Evolutionary conservation across 306 rosid species (phyloP), one percentile per base, ranked within the genome.

Genomic region (Quercus wislizeni): DNA sequence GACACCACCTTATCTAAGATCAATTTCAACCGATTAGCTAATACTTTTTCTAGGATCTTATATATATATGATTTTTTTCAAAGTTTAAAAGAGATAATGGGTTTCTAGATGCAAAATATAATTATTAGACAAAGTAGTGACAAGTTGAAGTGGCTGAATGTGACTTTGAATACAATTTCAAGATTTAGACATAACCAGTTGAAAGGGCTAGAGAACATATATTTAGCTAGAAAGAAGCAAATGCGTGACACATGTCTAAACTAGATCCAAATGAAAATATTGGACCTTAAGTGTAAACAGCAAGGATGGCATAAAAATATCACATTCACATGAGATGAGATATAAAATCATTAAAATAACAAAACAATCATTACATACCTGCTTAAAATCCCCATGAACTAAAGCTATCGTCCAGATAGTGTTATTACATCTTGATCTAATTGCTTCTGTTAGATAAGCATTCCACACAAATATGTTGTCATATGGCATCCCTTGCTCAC

Each of bases 401-500:
- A 95, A 86, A 63, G 99, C 93, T 82, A 95, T 90, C 18, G 99
- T 95, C 99, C 99, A 95, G 74, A 86, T 89, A 77, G 92, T 87
- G 82, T 95, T 92, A 84, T 86, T 83, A 88, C 99, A 95, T 80
- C 97, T 92, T 57, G 93, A 88, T 74, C 99, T 87, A 86, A 95
- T 87, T 51, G 98, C 81, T 84, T 86, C 91, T 20, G 99, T 95
- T 76, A 95, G 83, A 84, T 89, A 90, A 18, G 95, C 93, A 91
- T 95, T 95, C 99, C 99, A 95, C 51, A 95, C 99, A 87, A 95
- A 95, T 59, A 92, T 91, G 80, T 89, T 92, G 75, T 92, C 97
- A 69, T 90, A 95, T 0, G 93, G 91, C 94, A 92, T 88, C 80
- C 89, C 89, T 78, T 79, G 92, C 3, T 85, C 89, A 56, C 81